Conservation (phyloP, 371 early-diverging fungal genomes). For the Batkoa obscura region DNA sequence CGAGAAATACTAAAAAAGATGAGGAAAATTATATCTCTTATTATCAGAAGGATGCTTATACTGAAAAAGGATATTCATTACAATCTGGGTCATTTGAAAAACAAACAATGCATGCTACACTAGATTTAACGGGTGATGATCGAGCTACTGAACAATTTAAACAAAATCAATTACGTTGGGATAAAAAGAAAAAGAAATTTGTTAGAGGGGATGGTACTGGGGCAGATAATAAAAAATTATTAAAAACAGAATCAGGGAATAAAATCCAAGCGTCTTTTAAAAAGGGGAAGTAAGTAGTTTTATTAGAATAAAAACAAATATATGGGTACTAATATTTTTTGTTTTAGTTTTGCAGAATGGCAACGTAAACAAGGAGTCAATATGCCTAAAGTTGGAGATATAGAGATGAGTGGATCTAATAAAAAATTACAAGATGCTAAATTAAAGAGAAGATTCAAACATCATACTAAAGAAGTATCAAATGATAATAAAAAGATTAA, state of each 20-base stretch:
- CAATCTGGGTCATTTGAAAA: slow-evolving; percentile 50
- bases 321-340: not conserved
- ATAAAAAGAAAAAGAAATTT: slow-evolving; percentile 83
- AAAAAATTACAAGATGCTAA: slow-evolving; percentile 17
- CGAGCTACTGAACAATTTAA: slow-evolving; percentile 32
- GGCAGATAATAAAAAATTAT: slow-evolving; percentile 88
- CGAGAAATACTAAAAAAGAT: slow-evolving; percentile 38
- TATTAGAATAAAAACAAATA: too few species aligned
- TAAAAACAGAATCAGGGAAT: slow-evolving; percentile 79
- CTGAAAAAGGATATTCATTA: slow-evolving; percentile 84
- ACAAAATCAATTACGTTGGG: slow-evolving; percentile 63
- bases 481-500: slow-evolving; percentile 58
- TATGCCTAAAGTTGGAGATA: slow-evolving; percentile 72
- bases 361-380: slow-evolving; percentile 57
- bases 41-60: slow-evolving; percentile 62
- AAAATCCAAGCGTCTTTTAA: slow-evolving; percentile 79
- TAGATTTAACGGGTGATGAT: slow-evolving; percentile 77
- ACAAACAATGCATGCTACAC: slow-evolving; percentile 50
- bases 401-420: slow-evolving; percentile 30
- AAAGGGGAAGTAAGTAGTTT: slow-evolving; percentile 33
- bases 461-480: slow-evolving; percentile 46
- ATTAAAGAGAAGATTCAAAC: slow-evolving; percentile 27
- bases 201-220: slow-evolving; percentile 65
- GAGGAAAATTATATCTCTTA: slow-evolving; percentile 79
- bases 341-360: slow-evolving; percentile 59